phyloP scores from a whole-genome alignment of 2,329 filamentous ascomycete genomes.

The Nothopassalora personata region DNA sequence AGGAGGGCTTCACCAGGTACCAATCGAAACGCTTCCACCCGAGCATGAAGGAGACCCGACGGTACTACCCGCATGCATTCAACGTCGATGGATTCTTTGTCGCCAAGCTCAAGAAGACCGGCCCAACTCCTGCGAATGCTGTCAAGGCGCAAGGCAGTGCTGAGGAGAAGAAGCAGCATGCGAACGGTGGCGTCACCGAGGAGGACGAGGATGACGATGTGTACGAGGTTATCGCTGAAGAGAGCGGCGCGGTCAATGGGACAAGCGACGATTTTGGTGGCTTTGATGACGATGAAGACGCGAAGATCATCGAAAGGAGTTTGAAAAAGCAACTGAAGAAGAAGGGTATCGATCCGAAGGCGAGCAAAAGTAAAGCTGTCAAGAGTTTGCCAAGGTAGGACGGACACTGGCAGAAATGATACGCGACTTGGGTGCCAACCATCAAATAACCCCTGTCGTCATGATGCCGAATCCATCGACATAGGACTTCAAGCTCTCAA shows the following conservation, averaged over 20 bases:
- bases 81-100: slow-evolving; percentile 99
- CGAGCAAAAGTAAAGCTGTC: slow-evolving; percentile 23
- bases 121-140: slow-evolving; percentile 62
- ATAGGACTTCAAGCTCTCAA: too few relatives aligned
- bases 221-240: slow-evolving; percentile 10
- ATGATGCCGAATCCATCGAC: too few relatives aligned
- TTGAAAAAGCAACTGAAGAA: slow-evolving; percentile 39
- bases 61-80: slow-evolving; percentile 86
- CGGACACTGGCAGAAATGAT: neutral
- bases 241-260: slow-evolving; percentile 53
- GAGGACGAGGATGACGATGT: slow-evolving; percentile 53
- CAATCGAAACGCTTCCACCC: slow-evolving; percentile 88
- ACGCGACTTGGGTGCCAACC: neutral
- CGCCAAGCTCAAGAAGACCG: slow-evolving; percentile 92
- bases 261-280: slow-evolving; percentile 44
- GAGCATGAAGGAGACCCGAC: slow-evolving; percentile 72
- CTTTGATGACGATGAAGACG: slow-evolving; percentile 48
- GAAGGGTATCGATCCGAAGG: slow-evolving; percentile 46
- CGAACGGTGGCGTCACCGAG: slow-evolving; percentile 23
- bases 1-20: slow-evolving; percentile 85
- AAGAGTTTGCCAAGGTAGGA: slow-evolving; percentile 13
- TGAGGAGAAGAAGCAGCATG: slow-evolving; percentile 29
- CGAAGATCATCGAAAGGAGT: slow-evolving; percentile 43
- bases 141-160: slow-evolving; percentile 37
- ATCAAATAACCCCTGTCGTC: too few relatives aligned